Evolutionary conservation across 164 flowering plant genomes (phyloP), one percentile per base, ranked within the genome.

Genomic region (Magnolia officinalis): DNA sequence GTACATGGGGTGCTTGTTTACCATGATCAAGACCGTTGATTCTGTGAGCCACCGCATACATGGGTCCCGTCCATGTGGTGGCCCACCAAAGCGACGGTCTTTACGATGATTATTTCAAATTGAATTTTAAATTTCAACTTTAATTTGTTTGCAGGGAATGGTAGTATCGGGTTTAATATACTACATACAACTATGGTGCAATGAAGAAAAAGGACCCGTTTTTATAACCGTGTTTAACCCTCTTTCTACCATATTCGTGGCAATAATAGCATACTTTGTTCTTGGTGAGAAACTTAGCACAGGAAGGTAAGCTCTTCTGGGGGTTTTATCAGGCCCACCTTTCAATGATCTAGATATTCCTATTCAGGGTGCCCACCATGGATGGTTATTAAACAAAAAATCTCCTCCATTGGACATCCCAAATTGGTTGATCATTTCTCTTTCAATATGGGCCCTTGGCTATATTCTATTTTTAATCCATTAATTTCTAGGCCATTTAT

Each of bases 221-320:
- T 91, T 93, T 80, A 91, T 91, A 50, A 89, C 98, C 71, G 89
- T 94, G 91, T 92, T 92, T 74, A 91, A 90, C 78, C 98, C 98
- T 6, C 82, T 93, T 14, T 82, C 87, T 9, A 88, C 96, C 52
- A 37, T 94, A 10, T 59, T 90, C 26, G 93, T 89, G 11, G 92
- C 94, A 61, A 14, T 87, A 63, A 67, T 90, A 14, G 85, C 97
- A 49, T 94, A 91, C 80, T 90, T 90, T 68, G 84, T 88, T 61
- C 67, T 94, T 18, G 96, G 92, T 1, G 91, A 92, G 78, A 89
- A 81, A 74, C 81, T 92, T 14, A 87, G 83, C 74, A 29, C 78
- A 21, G 96, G 96, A 83, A 94, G 96, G 94, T 91, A 84, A 77
- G 63, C 20, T 14, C 20, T 59, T 6, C 24, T n/a, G 18, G n/a